Percentiles rank a stretch among this genome's conserved stretches.
Evolutionary conservation across 1,284 basidiomycete species (phyloP).

Genomic region (Testicularia cyperi): DNA sequence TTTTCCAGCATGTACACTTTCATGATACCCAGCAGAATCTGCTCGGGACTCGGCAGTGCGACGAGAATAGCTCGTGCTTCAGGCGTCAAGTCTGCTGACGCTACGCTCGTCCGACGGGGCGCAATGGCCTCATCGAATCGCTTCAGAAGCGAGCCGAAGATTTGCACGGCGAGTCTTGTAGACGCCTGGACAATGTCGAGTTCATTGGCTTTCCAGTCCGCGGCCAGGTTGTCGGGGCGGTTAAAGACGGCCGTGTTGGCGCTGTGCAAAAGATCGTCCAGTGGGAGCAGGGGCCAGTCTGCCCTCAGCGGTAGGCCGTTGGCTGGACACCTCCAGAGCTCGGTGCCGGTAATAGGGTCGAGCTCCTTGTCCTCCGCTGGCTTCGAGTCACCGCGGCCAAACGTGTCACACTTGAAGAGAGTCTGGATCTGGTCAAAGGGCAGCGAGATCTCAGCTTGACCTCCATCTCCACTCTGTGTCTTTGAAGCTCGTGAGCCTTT

Average conservation of each 20-base stretch:
- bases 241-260: constrained; percentile 51
- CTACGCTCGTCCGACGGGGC: neutral
- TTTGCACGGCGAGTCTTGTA: constrained; percentile 66
- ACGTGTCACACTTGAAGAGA: no score
- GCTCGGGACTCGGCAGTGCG: constrained; percentile 26
- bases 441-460: no score
- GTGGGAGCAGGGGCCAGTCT: constrained; percentile 74
- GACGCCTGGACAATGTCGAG: constrained; percentile 73
- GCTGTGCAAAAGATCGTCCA: constrained; percentile 73
- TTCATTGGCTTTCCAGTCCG: constrained; percentile 78
- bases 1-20: constrained; percentile 85
- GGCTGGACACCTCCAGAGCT: constrained; percentile 61
- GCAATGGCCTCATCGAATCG: neutral
- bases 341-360: constrained; percentile 45
- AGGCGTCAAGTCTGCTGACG: neutral
- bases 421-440: no score
- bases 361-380: constrained; percentile 14
- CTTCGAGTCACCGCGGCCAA: no score
- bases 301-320: constrained; percentile 69
- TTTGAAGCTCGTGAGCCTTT: no score
- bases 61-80: constrained; percentile 10
- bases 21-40: constrained; percentile 73
- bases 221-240: constrained; percentile 73
- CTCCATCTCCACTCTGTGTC: no score
- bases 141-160: constrained; percentile 21